Evolutionary conservation across 2,329 filamentous ascomycete genomes (phyloP).

Genomic region (Nannizziopsis arthrosporioides): DNA sequence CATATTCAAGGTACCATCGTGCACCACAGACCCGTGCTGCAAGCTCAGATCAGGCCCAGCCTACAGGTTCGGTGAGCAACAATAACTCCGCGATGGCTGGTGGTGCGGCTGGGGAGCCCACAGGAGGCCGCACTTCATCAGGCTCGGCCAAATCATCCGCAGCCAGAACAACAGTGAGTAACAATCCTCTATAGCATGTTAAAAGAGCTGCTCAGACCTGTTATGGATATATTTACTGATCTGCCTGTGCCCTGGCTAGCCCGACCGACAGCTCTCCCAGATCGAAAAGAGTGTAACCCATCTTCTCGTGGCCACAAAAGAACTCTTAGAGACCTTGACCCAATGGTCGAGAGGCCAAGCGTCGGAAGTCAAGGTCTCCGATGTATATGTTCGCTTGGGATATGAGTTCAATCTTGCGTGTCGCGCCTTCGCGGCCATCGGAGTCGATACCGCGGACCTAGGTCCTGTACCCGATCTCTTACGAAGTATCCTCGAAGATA

Average conservation of each 20-base stretch:
- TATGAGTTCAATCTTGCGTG: conserved; percentile 99
- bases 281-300: conserved; percentile 99
- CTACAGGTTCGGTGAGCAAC: conserved; percentile 36
- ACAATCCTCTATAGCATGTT: not conserved
- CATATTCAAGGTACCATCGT: conserved; percentile 20
- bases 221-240: not conserved
- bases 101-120: conserved; percentile 22
- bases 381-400: conserved; percentile 91
- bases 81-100: conserved; percentile 31
- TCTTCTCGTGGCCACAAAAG: conserved; percentile 92
- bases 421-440: conserved; percentile 90
- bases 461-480: conserved; percentile 90
- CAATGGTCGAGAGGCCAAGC: conserved; percentile 92
- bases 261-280: conserved; percentile 71
- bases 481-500: conserved; percentile 84
- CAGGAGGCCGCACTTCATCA: conserved; percentile 53
- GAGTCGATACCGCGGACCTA: conserved; percentile 85
- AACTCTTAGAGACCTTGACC: conserved; percentile 90
- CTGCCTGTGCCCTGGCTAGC: conserved; percentile 33
- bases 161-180: not conserved
- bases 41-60: conserved; percentile 48
- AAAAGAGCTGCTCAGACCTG: too few relatives aligned
- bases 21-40: conserved; percentile 51
- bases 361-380: conserved; percentile 88
- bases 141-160: conserved; percentile 51